Percentiles rank a stretch among this genome's conserved stretches.
Evolutionary conservation across 2,329 filamentous ascomycete species (phyloP).

Genomic region (Penicillium sp.): DNA sequence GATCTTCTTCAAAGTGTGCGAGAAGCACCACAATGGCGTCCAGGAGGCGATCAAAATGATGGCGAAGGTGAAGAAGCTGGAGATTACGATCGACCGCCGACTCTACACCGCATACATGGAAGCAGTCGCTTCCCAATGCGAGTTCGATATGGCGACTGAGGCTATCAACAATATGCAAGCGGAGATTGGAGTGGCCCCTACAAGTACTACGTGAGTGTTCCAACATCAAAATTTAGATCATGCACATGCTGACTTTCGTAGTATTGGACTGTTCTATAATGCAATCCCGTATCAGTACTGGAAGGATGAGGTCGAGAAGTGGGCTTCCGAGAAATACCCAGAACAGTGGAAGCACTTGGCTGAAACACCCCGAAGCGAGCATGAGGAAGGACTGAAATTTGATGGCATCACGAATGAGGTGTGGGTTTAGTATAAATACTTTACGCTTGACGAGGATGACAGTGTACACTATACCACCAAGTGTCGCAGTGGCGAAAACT

Average conservation of each 20-base stretch:
- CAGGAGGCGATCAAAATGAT: slow-evolving; percentile 55
- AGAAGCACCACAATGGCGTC: slow-evolving; percentile 51
- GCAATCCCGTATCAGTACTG: slow-evolving; percentile 64
- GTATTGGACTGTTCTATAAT: slow-evolving; percentile 75
- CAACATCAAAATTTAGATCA: neutral
- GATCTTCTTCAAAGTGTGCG: slow-evolving; percentile 77
- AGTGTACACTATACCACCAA: neutral
- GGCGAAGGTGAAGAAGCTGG: slow-evolving; percentile 64
- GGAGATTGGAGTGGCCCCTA: slow-evolving; percentile 67
- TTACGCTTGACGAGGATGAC: neutral
- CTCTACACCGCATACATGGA: slow-evolving; percentile 78
- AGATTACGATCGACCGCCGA: slow-evolving; percentile 71
- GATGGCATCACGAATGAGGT: slow-evolving; percentile 30
- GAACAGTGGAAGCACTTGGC: slow-evolving; percentile 68
- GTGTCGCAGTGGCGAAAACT: neutral
- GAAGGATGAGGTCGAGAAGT: slow-evolving; percentile 70
- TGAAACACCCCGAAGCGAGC: slow-evolving; percentile 36
- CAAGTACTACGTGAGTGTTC: slow-evolving; percentile 66
- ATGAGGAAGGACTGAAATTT: slow-evolving; percentile 36
- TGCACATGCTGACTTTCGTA: slow-evolving; percentile 34
- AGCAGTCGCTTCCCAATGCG: slow-evolving; percentile 71
- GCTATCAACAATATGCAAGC: slow-evolving; percentile 67
- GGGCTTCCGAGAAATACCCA: slow-evolving; percentile 70
- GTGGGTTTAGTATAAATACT: slow-evolving; percentile 16
- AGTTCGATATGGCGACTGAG: slow-evolving; percentile 66